Base-by-base conservation (phyloP, 371 early-diverging fungal species). In the Racocetra persica region DNA sequence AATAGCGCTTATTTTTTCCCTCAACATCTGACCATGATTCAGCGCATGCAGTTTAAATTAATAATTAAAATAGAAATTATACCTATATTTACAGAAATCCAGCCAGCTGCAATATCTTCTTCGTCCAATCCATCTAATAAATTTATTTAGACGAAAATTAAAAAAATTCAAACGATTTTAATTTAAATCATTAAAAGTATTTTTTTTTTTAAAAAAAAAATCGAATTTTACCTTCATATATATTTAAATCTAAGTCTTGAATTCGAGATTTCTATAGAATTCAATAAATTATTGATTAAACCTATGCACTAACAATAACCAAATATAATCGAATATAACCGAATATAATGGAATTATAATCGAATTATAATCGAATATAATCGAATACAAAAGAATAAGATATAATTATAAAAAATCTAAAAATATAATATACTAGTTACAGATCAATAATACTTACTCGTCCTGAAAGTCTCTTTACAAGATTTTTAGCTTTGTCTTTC, bases 391-490 rank as follows among this genome's bases (percentile, higher is more conserved):
- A 51, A 51, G 51, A 51, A 45, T 45, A 28, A 65, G 24, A 28
- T 28, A 32, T 32, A 32, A 32, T 32, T 32, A n/a, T 32, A 32
- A 1, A 32, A 32, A 32, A 32, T 32, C 32, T 32, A 32, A 32
- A 32, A 32, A 32, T 32, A 32, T 32, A 32, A 32, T 32, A 32
- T 32, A 32, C 32, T 32, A 32, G 32, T 32, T 32, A 32, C 32
- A 32, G 32, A 32, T 32, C 32, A 32, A n/a, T 32, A 26, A 66
- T 18, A 70, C 70, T 45, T 13, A 70, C 70, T 16, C 49, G 41
- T 24, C 70, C 70, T 13, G 70, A 70, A 11, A 70, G 41, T 70
- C 49, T 70, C 24, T 14, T 70, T 16, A 70, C 26, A 45, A 70
- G 16, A 14, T 10, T 13, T 70, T 70, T 70, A 45, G 70, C 70